Base-by-base conservation (phyloP, 78 protist species). In the Goniomonas avonlea region DNA sequence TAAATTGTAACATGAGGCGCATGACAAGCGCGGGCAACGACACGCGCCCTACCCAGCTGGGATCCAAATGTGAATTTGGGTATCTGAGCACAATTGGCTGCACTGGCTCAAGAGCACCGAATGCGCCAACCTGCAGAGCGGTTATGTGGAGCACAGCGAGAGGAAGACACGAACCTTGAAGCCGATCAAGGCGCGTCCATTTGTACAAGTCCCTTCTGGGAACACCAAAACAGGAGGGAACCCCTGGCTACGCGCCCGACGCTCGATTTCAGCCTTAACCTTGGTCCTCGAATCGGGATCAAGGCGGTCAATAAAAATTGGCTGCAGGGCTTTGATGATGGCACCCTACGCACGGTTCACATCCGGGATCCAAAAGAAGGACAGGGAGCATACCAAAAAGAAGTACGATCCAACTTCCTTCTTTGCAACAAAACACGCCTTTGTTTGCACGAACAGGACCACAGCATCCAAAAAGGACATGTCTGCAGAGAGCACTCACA, bases 181-280 rank as follows among this genome's bases (percentile, higher is more conserved):
- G 31, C n/a, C 18, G 9, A 87, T 20, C 3, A 87, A 7, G 35
- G n/a, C 2, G 20, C 31, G 7, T 17, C 86, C 86, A 34, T 61
- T 71, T 13, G 87, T 71, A 0, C 70, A 58, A 13, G 90, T 87
- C 13, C 86, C 90, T 47, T 87, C 90, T 31, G 90, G 86, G 69
- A 82, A 87, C 21, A 87, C 25, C 21, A 65, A 50, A 21, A 82
- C 3, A 1, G 77, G 80, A n/a, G 82, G 83, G 20, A 5, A 56
- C 63, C 23, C 29, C 35, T 25, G 35, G 15, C 17, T 17, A 11
- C 8, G 35, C 17, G 38, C 23, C 63, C 23, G 23, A 5, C 5
- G 13, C 63, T 11, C 15, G 23, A 56, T 56, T 25, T 27, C 15
- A 7, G 13, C 63, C 63, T 8, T 25, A 5, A 25, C 23, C 35